phyloP scores from a whole-genome alignment of 495 filamentous ascomycete species.

The Mytilinidion resinicola region DNA sequence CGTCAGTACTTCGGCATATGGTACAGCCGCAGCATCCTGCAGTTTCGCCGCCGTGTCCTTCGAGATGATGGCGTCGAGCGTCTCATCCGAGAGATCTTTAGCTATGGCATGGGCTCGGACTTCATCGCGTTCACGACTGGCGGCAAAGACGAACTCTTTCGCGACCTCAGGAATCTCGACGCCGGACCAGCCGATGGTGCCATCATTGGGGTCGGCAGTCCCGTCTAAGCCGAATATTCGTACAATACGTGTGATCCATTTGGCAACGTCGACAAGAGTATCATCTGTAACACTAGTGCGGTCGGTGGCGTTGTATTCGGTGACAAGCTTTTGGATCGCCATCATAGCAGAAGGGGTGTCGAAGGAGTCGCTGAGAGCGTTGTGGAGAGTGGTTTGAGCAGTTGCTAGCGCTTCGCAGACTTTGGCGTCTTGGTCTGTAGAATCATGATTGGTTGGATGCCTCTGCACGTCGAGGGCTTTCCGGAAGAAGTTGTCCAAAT shows the following conservation, averaged over 20 bases:
- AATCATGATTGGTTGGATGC: constrained; percentile 13
- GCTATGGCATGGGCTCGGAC: constrained; percentile 33
- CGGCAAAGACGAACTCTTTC: constrained; percentile 32
- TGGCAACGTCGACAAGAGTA: constrained; percentile 46
- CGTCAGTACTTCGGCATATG: constrained; percentile 32
- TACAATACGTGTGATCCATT: constrained; percentile 79
- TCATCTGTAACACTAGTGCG: constrained; percentile 37
- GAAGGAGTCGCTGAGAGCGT: constrained; percentile 79
- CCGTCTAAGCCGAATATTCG: constrained; percentile 80
- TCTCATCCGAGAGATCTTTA: constrained; percentile 10
- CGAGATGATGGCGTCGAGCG: constrained; percentile 15
- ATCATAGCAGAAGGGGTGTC: constrained; percentile 75
- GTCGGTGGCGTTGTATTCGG: constrained; percentile 55
- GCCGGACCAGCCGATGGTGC: constrained; percentile 76
- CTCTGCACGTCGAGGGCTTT: constrained; percentile 59
- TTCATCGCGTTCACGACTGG: constrained; percentile 31
- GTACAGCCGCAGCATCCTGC: constrained; percentile 19
- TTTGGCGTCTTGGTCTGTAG: constrained; percentile 17
- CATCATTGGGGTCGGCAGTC: constrained; percentile 46
- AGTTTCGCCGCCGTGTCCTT: constrained; percentile 10
- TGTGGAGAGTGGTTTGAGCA: constrained; percentile 57
- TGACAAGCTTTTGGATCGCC: constrained; percentile 66
- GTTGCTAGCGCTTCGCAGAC: constrained; percentile 48
- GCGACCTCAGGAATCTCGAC: constrained; percentile 53
- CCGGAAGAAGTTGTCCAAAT: constrained; percentile 85